Conservation (phyloP, 1,139 yeast genomes). For the Insectozyma bohioensis region DNA sequence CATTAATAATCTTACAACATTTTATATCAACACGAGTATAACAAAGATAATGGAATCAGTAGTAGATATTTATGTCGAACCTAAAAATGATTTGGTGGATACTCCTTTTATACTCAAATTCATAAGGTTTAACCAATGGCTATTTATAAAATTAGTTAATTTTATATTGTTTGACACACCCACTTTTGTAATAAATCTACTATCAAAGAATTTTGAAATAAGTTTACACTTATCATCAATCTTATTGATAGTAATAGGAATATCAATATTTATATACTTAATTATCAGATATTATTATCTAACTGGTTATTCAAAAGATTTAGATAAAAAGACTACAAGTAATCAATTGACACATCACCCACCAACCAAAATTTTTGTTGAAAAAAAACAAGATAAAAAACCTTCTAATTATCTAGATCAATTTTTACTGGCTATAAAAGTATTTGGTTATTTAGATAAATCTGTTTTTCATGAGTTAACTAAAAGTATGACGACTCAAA, state of each 20-base stretch:
- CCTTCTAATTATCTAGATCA: conserved; percentile 70
- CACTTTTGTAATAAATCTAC: conserved; percentile 19
- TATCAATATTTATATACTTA: conserved; percentile 25
- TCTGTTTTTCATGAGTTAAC: conserved; percentile 92
- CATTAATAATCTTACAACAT: too few species aligned
- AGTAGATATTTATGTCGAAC: too few species aligned
- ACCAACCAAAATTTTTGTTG: conserved; percentile 19
- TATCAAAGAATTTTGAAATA: conserved; percentile 30
- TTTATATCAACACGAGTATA: too few species aligned
- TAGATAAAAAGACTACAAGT: conserved; percentile 13
- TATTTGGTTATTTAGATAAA: conserved; percentile 88
- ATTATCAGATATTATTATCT: conserved; percentile 41
- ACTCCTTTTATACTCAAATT: neutral
- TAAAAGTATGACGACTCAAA: conserved; percentile 87
- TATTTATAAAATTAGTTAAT: conserved; percentile 20
- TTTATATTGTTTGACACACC: conserved; percentile 24
- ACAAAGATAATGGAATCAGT: too few species aligned
- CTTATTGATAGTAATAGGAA: conserved; percentile 19
- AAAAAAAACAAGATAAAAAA: conserved; percentile 22
- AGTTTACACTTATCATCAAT: conserved; percentile 37
- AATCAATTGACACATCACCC: conserved; percentile 1
- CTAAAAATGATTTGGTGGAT: too few species aligned
- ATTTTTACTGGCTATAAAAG: conserved; percentile 84
- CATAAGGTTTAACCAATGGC: conserved; percentile 18
- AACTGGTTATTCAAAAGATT: conserved; percentile 34